Base-by-base conservation (phyloP, 129 eudicot species). In the Calendula officinalis region DNA sequence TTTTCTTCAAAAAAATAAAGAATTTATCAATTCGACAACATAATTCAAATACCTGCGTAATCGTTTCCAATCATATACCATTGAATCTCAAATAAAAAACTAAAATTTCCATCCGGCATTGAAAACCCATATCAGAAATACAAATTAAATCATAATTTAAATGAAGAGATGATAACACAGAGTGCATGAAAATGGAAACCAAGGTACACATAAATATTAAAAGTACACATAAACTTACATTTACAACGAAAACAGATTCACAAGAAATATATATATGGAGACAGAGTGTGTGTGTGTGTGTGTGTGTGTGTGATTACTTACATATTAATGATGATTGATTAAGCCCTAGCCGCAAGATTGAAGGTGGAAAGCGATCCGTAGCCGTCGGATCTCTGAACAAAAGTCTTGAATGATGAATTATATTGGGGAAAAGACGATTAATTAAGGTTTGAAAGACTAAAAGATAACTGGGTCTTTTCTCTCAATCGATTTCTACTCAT, bases 261-360 rank as follows among this genome's bases (percentile, higher is more conserved):
- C 42, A 56, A 34, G 44, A 34, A 41, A 71, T 57, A 71, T 17
- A 49, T 30, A 54, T 3, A 52, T 42, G 52, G 54, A 62, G 35
- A 78, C 49, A 53, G 68, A 42, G 60, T 47, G 5, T 7, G 17
- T 16, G 15, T 50, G 27, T 47, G 5, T 7, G 17, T 16, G 15
- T 50, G 27, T 50, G 27, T 50, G 46, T 11, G 68, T 1, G 70
- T 58, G 27, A 43, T 72, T 57, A 68, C 76, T 61, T 67, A 62
- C n/a, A 54, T 53, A 60, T 65, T 35, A 13, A 0, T 22, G 30
- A 22, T 22, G 56, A 14, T 14, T 39, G 15, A 42, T 67, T 67
- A 42, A 52, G 72, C 77, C 84, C 81, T 69, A 49, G 69, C 78
- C 66, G 76, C 73, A 72, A 73, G 78, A 72, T 85, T 70, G 35